These are phyloP conservation scores for Pichia sp. DNA, from an alignment of 1,139 yeast genomes.

Conservation along the genomic window DNA sequence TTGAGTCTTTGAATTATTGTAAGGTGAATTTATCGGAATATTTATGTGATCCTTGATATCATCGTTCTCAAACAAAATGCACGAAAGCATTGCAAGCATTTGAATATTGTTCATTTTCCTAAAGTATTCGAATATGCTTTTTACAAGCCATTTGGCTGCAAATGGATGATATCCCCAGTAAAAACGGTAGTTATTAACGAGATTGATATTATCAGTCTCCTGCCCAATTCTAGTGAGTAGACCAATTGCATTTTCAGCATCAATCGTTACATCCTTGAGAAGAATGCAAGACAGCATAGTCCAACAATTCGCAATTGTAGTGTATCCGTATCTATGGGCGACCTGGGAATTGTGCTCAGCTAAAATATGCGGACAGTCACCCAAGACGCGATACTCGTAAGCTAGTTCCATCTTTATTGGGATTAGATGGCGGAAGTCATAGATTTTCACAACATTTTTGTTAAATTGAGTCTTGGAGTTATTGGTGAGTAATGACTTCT, in stretches of 20 bases:
- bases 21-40: conserved; percentile 45
- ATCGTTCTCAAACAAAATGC: conserved; percentile 48
- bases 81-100: conserved; percentile 85
- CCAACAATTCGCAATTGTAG: conserved; percentile 75
- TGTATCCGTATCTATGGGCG: conserved; percentile 56
- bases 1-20: conserved; percentile 23
- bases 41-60: conserved; percentile 21
- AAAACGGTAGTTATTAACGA: conserved; percentile 26
- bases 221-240: conserved; percentile 14
- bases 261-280: conserved; percentile 24
- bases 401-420: conserved; percentile 80
- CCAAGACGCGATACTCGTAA: conserved; percentile 62
- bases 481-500: conserved; percentile 21
- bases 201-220: conserved; percentile 9
- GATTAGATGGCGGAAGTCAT: conserved; percentile 61
- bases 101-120: conserved; percentile 65
- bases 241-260: conserved; percentile 12
- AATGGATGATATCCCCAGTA: conserved; percentile 82
- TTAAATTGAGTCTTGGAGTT: conserved; percentile 16
- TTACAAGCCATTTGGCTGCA: conserved; percentile 70
- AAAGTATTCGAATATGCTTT: conserved; percentile 57
- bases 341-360: conserved; percentile 68
- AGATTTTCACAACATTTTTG: conserved; percentile 52
- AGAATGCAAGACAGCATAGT: conserved; percentile 45
- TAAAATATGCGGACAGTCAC: conserved; percentile 56